These are phyloP conservation scores for Isabelozyma pseudorhagii DNA, from an alignment of 805 yeast species.

Conservation along the genomic window DNA sequence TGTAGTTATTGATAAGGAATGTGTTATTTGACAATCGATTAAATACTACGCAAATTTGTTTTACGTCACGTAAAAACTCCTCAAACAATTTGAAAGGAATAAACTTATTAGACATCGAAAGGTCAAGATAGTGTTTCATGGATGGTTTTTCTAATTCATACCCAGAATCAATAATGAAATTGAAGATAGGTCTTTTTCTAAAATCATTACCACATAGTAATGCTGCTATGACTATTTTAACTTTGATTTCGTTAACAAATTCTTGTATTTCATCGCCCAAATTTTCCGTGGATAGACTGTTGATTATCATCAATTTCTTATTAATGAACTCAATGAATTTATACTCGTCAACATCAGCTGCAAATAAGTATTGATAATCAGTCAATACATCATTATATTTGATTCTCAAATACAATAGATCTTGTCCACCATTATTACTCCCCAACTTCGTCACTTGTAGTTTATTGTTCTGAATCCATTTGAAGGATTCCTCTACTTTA, in stretches of 20 bases:
- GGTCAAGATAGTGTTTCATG: constrained; percentile 1
- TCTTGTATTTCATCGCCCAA: constrained; percentile 16
- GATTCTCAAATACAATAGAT: constrained; percentile 9
- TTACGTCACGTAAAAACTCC: constrained; percentile 8
- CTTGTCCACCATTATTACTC: background rate
- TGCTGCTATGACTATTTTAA: constrained; percentile 27
- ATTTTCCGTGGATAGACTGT: constrained; percentile 1
- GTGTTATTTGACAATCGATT: background rate
- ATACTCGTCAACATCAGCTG: constrained; percentile 3
- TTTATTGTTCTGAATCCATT: background rate
- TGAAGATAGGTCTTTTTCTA: constrained; percentile 22
- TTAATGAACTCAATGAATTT: constrained; percentile 22
- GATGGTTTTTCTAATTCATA: constrained; percentile 2
- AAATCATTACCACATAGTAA: constrained; percentile 33
- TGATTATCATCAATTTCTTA: constrained; percentile 16
- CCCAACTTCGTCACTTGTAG: background rate
- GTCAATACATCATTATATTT: constrained; percentile 30
- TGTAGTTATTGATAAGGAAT: constrained; percentile 15
- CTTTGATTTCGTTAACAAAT: constrained; percentile 22
- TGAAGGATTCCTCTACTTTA: background rate
- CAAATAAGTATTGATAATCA: constrained; percentile 26
- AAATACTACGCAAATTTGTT: background rate
- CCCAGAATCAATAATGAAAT: constrained; percentile 9
- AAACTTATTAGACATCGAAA: constrained; percentile 9
- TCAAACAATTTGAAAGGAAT: constrained; percentile 12